Conservation (phyloP, 208 protist species). For the Acanthamoeba castellanii region DNA sequence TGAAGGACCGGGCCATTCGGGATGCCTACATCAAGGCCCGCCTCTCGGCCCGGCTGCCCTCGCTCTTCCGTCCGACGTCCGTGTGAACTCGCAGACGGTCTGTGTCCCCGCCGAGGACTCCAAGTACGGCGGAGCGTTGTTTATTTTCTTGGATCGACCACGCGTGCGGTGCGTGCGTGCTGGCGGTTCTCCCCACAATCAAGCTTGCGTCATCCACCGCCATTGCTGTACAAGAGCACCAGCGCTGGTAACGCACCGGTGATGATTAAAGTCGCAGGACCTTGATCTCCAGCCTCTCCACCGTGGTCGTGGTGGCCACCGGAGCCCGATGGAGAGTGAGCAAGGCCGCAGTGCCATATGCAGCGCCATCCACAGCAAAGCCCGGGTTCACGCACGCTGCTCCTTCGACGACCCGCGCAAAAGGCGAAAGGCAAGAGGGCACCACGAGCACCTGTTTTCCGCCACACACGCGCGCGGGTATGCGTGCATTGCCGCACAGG, state of each 20-base stretch:
- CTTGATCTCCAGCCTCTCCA: background rate
- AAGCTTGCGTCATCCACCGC: no score
- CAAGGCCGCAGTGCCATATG: background rate
- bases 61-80: background rate
- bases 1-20: background rate
- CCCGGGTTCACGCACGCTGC: background rate
- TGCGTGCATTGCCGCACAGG: no score
- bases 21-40: conserved; percentile 30
- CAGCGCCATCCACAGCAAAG: background rate
- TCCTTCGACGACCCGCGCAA: background rate
- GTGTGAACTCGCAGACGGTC: background rate
- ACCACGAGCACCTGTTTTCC: background rate
- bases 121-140: no score
- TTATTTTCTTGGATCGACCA: no score
- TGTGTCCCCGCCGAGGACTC: no score
- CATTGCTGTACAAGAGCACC: no score
- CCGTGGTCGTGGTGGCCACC: background rate
- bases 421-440: background rate
- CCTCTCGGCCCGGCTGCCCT: background rate
- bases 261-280: background rate
- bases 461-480: no score
- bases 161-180: no score
- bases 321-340: background rate
- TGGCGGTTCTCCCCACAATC: no score
- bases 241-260: no score